phyloP scores from a whole-genome alignment of 2,329 filamentous ascomycete species.

The Curvularia sp. region DNA sequence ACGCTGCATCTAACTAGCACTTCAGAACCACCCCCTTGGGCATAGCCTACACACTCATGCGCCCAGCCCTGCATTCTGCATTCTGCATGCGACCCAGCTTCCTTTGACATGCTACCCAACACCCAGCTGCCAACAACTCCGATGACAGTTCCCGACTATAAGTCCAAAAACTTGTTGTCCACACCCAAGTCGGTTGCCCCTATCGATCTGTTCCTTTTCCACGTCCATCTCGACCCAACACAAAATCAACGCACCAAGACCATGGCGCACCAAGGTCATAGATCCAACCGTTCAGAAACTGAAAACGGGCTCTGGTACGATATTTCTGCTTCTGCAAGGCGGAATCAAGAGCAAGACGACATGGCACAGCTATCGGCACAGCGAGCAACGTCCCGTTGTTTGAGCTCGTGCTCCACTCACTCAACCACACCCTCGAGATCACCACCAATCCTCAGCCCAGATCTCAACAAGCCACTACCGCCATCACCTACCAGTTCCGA shows the following conservation, averaged over 20 bases:
- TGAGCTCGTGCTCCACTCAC: conserved; percentile 26
- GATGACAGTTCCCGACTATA: conserved; percentile 34
- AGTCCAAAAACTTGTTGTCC: conserved; percentile 31
- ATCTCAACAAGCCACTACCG: conserved; percentile 44
- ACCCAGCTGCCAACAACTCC: conserved; percentile 40
- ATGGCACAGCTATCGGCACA: conserved; percentile 39
- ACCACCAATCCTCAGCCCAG: conserved; percentile 31
- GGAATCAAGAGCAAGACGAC: conserved; percentile 20
- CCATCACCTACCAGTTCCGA: conserved; percentile 33
- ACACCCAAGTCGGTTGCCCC: conserved; percentile 28
- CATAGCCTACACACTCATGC: conserved; percentile 33
- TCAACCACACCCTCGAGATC: conserved; percentile 19
- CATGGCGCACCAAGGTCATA: conserved; percentile 35
- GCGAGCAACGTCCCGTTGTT: conserved; percentile 35
- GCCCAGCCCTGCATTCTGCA: conserved; percentile 38
- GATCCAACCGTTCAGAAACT: conserved; percentile 25
- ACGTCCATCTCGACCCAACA: conserved; percentile 22
- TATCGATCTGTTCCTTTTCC: conserved; percentile 29
- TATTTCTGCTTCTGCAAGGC: conserved; percentile 30
- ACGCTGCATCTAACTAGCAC: conserved; percentile 37
- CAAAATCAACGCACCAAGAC: conserved; percentile 14
- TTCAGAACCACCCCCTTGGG: conserved; percentile 31
- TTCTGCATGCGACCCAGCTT: conserved; percentile 30
- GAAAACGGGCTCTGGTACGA: conserved; percentile 45
- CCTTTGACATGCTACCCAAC: conserved; percentile 44